These are phyloP conservation scores for Coemansia sp. DNA, from an alignment of 192 early-diverging fungal species.

Conservation along the genomic window DNA sequence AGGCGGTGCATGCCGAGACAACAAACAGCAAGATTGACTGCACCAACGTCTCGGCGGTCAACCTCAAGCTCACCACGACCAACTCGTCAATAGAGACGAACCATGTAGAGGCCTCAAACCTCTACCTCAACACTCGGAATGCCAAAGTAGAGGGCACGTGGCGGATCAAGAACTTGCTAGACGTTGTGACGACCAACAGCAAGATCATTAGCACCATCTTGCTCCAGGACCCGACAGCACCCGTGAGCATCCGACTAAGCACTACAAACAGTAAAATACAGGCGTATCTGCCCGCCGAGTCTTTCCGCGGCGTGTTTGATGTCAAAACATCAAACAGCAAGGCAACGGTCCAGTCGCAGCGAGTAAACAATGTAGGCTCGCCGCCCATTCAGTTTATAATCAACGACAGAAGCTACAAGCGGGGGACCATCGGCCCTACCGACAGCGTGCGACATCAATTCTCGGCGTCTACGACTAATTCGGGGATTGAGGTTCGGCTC, in stretches of 20 bases:
- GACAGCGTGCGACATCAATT: constrained; percentile 20
- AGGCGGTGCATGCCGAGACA: constrained; percentile 11
- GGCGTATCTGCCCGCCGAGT: constrained; percentile 15
- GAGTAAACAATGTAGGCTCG: background rate
- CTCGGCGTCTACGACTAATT: constrained; percentile 24
- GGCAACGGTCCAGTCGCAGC: constrained; percentile 7
- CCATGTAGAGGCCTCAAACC: background rate
- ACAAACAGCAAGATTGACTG: constrained; percentile 19
- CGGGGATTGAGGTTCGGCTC: constrained; percentile 22
- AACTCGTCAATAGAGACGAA: constrained; percentile 20
- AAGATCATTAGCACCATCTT: constrained; percentile 13
- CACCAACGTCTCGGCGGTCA: constrained; percentile 4
- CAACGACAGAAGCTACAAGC: constrained; percentile 21
- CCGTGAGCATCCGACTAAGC: constrained; percentile 6
- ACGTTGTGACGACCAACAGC: constrained; percentile 27
- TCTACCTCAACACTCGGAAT: constrained; percentile 23
- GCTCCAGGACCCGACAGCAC: constrained; percentile 6
- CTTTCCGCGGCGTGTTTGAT: constrained; percentile 30
- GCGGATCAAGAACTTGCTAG: constrained; percentile 17
- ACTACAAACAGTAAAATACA: constrained; percentile 30
- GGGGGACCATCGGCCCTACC: constrained; percentile 12
- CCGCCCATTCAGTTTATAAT: constrained; percentile 20
- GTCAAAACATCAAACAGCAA: constrained; percentile 19
- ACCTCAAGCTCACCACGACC: constrained; percentile 17
- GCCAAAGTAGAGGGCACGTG: constrained; percentile 28